Percentiles rank a stretch among this genome's conserved stretches.
Evolutionary conservation across 2,329 filamentous ascomycete species (phyloP).

Genomic region (Xylariaceae sp.): DNA sequence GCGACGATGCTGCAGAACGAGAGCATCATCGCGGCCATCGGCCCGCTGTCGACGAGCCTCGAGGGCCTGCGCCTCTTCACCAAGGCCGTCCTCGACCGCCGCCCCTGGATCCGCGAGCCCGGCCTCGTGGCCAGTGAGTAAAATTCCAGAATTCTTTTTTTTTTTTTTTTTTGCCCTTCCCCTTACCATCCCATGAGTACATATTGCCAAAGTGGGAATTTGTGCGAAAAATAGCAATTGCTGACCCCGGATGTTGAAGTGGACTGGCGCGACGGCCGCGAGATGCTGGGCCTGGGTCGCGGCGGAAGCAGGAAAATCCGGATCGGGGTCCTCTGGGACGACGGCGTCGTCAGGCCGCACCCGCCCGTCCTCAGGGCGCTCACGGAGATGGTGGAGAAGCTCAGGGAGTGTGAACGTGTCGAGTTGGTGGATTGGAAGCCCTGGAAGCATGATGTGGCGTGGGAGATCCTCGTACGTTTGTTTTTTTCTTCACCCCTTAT

Average conservation of each 20-base stretch:
- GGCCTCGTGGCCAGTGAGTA: constrained; percentile 24
- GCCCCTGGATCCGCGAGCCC: constrained; percentile 34
- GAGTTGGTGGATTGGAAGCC: constrained; percentile 61
- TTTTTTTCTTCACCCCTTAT: neutral
- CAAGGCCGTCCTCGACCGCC: constrained; percentile 37
- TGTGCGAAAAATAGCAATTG: too few relatives aligned
- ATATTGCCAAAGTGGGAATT: too few relatives aligned
- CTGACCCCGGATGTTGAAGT: too few relatives aligned
- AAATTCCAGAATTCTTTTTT: too few relatives aligned
- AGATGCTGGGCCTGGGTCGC: constrained; percentile 14
- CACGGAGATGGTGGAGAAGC: constrained; percentile 53
- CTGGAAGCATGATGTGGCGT: constrained; percentile 53
- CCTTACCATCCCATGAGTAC: too few relatives aligned
- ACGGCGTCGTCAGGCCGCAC: constrained; percentile 62
- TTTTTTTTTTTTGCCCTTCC: too few relatives aligned
- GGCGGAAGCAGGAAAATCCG: constrained; percentile 60
- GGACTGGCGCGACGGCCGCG: constrained; percentile 24
- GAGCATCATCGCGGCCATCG: constrained; percentile 51
- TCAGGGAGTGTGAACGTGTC: constrained; percentile 51
- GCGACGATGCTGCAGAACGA: constrained; percentile 46
- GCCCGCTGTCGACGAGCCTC: constrained; percentile 57
- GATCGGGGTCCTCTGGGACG: constrained; percentile 63
- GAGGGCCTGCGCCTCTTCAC: constrained; percentile 49
- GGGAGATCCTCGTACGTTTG: constrained; percentile 40
- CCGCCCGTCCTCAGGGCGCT: constrained; percentile 62